phyloP scores from a whole-genome alignment of 1,139 yeast species.

The Blastobotrys arbuscula region DNA sequence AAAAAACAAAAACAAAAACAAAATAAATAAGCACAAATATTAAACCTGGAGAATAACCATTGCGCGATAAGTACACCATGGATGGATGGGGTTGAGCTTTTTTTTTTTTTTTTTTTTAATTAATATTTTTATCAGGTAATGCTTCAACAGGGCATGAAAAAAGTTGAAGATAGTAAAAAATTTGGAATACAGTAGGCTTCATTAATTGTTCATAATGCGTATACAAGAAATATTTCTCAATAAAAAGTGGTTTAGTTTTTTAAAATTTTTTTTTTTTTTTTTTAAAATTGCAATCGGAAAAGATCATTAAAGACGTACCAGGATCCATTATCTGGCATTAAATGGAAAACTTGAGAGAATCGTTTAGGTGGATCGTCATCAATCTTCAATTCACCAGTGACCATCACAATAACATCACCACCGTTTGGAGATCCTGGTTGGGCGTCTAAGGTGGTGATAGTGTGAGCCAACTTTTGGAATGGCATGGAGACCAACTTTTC shows the following conservation, averaged over 20 bases:
- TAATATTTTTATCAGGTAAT: too few species aligned
- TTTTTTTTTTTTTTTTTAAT: too few species aligned
- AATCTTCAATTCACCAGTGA: constrained; percentile 87
- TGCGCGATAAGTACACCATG: too few species aligned
- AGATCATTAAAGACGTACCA: constrained; percentile 95
- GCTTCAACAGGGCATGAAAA: background rate
- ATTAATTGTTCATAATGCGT: background rate
- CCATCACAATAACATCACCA: constrained; percentile 95
- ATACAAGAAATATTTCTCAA: background rate
- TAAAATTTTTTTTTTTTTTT: background rate
- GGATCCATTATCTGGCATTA: constrained; percentile 85
- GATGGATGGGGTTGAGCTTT: too few species aligned
- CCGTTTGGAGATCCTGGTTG: constrained; percentile 87
- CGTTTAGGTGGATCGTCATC: constrained; percentile 96
- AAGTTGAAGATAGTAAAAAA: background rate
- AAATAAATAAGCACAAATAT: too few species aligned
- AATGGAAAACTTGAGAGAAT: constrained; percentile 95
- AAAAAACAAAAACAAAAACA: too few species aligned
- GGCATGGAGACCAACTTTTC: constrained; percentile 86
- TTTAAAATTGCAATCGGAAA: constrained; percentile 56
- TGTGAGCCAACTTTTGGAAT: constrained; percentile 86
- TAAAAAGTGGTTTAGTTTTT: background rate
- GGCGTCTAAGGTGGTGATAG: constrained; percentile 92
- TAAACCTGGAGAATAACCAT: too few species aligned
- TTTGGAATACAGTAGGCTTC: background rate